Evolutionary conservation across 2,329 filamentous ascomycete genomes (phyloP), one percentile per base, ranked within the genome.

Genomic region (Teratosphaeria epicoccoides): DNA sequence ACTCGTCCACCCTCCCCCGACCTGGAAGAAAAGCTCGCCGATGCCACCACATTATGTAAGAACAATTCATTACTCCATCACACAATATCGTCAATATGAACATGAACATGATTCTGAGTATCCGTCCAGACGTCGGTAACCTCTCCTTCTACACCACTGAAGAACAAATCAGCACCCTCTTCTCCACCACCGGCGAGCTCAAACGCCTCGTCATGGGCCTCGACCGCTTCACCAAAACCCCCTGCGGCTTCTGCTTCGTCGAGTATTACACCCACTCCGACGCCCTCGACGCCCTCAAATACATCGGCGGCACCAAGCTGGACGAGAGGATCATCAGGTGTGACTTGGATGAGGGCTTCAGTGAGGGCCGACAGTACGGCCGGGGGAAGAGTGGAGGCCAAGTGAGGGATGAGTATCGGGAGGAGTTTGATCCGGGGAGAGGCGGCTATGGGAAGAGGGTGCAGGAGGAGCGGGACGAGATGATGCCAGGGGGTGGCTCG

Each of bases 191-290:
- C 71, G 93, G 93, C 64, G 93, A 97, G 75, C 95, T 98, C 73
- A 98, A 98, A 74, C 87, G 93, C 24, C 81, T 98, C 46, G 82
- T 98, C 59, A 98, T 98, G 93, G 93, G 93, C 47, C 82, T 98
- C 49, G 93, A 98, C 69, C 85, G 93, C 52, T 95, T 93, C 76
- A 87, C 86, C 71, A 98, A 98, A 76, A 98, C 93, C 0, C 93
- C 93, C 1, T 98, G 93, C 71, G 93, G 93, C 40, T 98, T 98
- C 77, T 98, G 93, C 77, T 98, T 98, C 67, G 93, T 98, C 65
- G 93, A 98, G 73, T 98, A 98, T 74, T 97, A 96, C 75, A 96
- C 85, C 25, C 93, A 97, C 70, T 85, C 95, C 67, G 93, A 98
- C 70, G 93, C 93, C 7, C 79, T 98, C 47, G 93, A 98, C 69